phyloP scores from a whole-genome alignment of 2,329 filamentous ascomycete genomes.

The Pezicula radicicola region DNA sequence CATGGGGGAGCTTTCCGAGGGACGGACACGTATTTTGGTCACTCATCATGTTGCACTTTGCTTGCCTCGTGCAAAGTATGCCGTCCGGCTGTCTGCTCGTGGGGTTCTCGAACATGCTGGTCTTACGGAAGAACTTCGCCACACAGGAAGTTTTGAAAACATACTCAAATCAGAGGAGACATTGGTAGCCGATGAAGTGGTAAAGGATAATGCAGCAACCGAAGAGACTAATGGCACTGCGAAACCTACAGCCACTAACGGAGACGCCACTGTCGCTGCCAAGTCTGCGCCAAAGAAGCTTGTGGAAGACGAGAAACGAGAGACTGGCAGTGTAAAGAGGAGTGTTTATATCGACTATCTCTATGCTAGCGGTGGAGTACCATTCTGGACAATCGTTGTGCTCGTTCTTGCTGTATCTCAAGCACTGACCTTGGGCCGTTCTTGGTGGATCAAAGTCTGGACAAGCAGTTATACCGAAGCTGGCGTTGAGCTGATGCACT shows the following conservation, averaged over 20 bases:
- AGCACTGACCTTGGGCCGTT: constrained; percentile 35
- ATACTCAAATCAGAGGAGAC: constrained; percentile 53
- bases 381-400: constrained; percentile 55
- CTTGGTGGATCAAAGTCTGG: constrained; percentile 64
- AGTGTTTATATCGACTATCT: constrained; percentile 67
- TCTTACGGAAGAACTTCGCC: constrained; percentile 55
- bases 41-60: constrained; percentile 75
- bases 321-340: constrained; percentile 64
- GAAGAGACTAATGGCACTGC: constrained; percentile 38
- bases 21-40: constrained; percentile 71
- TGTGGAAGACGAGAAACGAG: constrained; percentile 68
- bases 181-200: constrained; percentile 41
- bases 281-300: constrained; percentile 53
- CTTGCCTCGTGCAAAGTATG: constrained; percentile 66
- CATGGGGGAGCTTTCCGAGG: constrained; percentile 63
- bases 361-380: constrained; percentile 57
- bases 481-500: constrained; percentile 4
- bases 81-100: constrained; percentile 69
- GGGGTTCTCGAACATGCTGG: constrained; percentile 57
- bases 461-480: constrained; percentile 40
- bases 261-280: constrained; percentile 35
- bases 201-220: constrained; percentile 47
- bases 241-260: constrained; percentile 31
- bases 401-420: constrained; percentile 43
- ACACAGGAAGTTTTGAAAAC: constrained; percentile 51